These are phyloP conservation scores for Cercophora sp. DNA, from an alignment of 495 filamentous ascomycete genomes.

Conservation along the genomic window DNA sequence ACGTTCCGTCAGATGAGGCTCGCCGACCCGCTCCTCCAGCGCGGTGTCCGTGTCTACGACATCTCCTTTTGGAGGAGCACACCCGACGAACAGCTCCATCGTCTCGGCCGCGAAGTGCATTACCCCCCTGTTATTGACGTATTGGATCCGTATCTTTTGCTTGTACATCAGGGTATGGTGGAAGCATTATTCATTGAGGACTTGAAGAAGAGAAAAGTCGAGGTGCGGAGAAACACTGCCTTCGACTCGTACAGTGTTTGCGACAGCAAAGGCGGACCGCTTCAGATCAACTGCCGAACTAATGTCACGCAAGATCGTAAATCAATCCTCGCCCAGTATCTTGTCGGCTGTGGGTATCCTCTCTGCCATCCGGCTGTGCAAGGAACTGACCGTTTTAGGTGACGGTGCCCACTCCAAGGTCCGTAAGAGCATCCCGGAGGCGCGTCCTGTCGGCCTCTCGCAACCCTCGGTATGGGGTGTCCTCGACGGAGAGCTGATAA, in stretches of 20 bases:
- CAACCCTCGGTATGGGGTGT: slow-evolving; percentile 68
- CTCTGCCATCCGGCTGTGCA: too few relatives aligned
- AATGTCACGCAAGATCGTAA: slow-evolving; percentile 40
- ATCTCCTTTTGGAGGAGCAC: slow-evolving; percentile 70
- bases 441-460: slow-evolving; percentile 54
- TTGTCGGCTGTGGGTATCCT: slow-evolving; percentile 46
- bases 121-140: slow-evolving; percentile 60
- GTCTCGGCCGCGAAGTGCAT: slow-evolving; percentile 49
- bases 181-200: slow-evolving; percentile 65
- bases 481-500: slow-evolving; percentile 61
- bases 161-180: slow-evolving; percentile 72
- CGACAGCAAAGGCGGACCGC: slow-evolving; percentile 33
- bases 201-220: slow-evolving; percentile 52
- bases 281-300: slow-evolving; percentile 40
- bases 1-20: slow-evolving; percentile 58
- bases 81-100: slow-evolving; percentile 45
- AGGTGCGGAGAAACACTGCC: slow-evolving; percentile 52
- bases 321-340: slow-evolving; percentile 44
- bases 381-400: slow-evolving; percentile 28
- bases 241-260: slow-evolving; percentile 51
- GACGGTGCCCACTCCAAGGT: slow-evolving; percentile 53
- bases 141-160: slow-evolving; percentile 65
- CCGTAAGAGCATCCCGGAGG: slow-evolving; percentile 52
- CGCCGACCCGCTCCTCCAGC: slow-evolving; percentile 57
- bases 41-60: slow-evolving; percentile 64